Base-by-base conservation (phyloP, 805 yeast genomes). In the Clavispora carvajalis region DNA sequence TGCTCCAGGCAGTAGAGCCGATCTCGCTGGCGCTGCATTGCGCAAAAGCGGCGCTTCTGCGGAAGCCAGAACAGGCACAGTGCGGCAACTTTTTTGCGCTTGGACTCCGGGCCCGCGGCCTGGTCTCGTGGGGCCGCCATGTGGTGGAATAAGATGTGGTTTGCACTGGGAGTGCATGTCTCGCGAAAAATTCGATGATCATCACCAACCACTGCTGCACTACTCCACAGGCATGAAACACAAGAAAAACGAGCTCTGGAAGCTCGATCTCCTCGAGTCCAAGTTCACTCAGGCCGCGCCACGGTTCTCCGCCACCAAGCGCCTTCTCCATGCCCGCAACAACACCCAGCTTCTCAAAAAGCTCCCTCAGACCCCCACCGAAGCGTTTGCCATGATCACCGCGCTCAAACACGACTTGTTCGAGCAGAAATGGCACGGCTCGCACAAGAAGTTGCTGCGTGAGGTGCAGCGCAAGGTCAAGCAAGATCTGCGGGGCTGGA, bases 1-100 rank as follows among this genome's bases (percentile, higher is more conserved):
- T 85, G 95, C 47, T 82, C 83, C 7, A 83, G 76, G 58, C 95
- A 85, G 52, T 58, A 82, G 29, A 58, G 57, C 17, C 67, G 68
- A 22, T 61, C 73, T 9, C 64, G 59, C 41, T 73, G 71, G 23
- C 84, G 63, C 44, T 80, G 80, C 73, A 83, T 70, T 4, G 78
- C 75, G 58, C 95, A 85, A 34, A 59, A 60, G 40, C 86, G 64
- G 28, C 71, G 70, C 58, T 77, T 80, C 52, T 69, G 70, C 10
- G 56, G 62, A 13, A 81, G 56, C 36, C 67, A 63, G 52, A 54
- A 79, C 43, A 69, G 71, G 58, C 89, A 77, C 60, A 66, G 47
- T 7, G 9, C 19, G 19, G 18, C 31, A 4, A 16, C 29, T n/a
- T 25, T 25, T 25, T 25, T 15, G 19, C 31, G 31, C 16, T 28